Percentiles rank a stretch among this genome's conserved stretches.
phyloP scores from a whole-genome alignment of 2,329 filamentous ascomycete genomes.

The Xylaria hypoxylon region DNA sequence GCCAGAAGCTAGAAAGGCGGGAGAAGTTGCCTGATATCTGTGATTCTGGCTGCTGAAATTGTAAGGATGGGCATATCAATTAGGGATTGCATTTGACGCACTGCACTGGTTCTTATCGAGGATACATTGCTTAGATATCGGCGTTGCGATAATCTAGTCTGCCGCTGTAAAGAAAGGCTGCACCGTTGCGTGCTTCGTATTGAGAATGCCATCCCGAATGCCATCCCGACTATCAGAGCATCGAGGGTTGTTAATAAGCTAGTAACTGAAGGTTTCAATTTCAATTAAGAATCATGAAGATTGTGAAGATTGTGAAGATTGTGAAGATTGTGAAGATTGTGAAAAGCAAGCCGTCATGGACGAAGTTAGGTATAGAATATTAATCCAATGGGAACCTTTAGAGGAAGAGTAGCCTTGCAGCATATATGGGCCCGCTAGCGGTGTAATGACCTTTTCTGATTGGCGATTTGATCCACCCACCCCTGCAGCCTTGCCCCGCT shows the following conservation, averaged over 20 bases:
- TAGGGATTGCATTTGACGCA: slow-evolving; percentile 25
- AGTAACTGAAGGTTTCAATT: neutral
- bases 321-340: too few relatives aligned
- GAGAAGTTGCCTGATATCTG: slow-evolving; percentile 38
- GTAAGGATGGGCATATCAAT: slow-evolving; percentile 20
- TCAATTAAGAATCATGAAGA: neutral
- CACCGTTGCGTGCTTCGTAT: slow-evolving; percentile 36
- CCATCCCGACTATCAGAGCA: slow-evolving; percentile 26
- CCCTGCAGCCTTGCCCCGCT: slow-evolving; percentile 44
- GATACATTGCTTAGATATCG: slow-evolving; percentile 28
- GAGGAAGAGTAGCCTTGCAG: slow-evolving; percentile 25
- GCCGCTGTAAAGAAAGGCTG: slow-evolving; percentile 30
- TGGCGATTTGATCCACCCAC: slow-evolving; percentile 16
- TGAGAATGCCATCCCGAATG: slow-evolving; percentile 40
- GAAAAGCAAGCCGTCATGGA: too few relatives aligned
- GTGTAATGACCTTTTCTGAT: slow-evolving; percentile 15
- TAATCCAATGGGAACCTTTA: too few relatives aligned
- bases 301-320: too few relatives aligned
- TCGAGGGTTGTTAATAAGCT: neutral
- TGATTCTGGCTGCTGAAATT: slow-evolving; percentile 28
- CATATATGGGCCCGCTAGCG: slow-evolving; percentile 11
- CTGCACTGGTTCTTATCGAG: slow-evolving; percentile 27
- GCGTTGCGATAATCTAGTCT: slow-evolving; percentile 16
- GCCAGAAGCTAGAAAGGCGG: slow-evolving; percentile 80
- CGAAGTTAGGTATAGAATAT: too few relatives aligned